Evolutionary conservation across 176 grass and related monocot genomes (phyloP), one percentile per base, ranked within the genome.

Genomic region (Panicum miliaceum): DNA sequence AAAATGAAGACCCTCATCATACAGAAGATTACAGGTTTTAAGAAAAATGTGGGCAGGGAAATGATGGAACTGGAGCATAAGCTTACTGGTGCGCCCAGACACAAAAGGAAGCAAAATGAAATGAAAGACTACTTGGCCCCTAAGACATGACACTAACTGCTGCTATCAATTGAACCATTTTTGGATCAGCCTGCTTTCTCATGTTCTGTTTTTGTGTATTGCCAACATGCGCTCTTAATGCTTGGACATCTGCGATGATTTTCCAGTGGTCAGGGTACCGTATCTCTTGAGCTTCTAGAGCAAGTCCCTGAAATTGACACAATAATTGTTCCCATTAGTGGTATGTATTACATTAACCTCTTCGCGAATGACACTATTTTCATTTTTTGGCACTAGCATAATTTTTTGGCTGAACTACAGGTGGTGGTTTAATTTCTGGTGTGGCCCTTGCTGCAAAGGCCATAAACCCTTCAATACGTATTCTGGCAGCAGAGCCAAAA

Each of bases 231-330:
- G 5, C 26, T 79, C 76, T 70, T 60, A 81, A n/a, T 71, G 23
- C 58, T 34, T 78, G 16, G 10, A 9, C 20, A 67, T 84, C 81
- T 91, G 46, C 80, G 41, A 78, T 92, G 13, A 65, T 43, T 68
- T 91, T 90, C 7, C 85, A 97, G 95, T 91, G 95, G 92, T 50
- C 92, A 97, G 82, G 95, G 95, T 76, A 97, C 95, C 85, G 88
- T 97, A 25, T 83, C 84, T 52, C 86, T 97, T 77, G 95, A 97
- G 78, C 78, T 97, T 73, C 86, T 97, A 84, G 90, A 97, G 90
- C 86, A 93, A 91, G 73, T 84, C 25, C 88, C 88, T 86, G 90
- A 70, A 50, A 86, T 94, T 25, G 90, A 93, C 76, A 90, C 92
- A 20, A 94, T 97, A 81, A 80, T 94, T 47, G 88, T 97, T 80